Conservation (phyloP, 208 protist genomes). For the Acanthamoeba culbertsoni region DNA sequence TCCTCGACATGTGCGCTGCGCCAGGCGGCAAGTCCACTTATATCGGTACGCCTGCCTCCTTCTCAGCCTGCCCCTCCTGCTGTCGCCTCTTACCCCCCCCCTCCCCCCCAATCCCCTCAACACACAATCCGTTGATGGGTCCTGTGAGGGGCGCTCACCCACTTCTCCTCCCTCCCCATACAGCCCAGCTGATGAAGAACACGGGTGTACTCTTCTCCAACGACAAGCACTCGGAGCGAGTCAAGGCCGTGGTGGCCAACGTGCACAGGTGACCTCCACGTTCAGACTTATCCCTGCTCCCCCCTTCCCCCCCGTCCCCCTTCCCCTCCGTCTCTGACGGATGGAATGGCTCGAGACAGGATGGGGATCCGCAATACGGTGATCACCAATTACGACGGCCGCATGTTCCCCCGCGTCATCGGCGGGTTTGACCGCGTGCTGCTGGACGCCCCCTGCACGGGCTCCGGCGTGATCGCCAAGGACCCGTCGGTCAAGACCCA, state of each 20-base stretch:
- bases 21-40: constrained; percentile 75
- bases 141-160: constrained; percentile 97
- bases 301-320: not conserved
- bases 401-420: constrained; percentile 89
- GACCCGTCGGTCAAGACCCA: not conserved
- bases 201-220: constrained; percentile 98
- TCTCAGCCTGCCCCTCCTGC: constrained; percentile 73
- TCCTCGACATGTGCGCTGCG: constrained; percentile 70
- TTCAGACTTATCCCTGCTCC: not conserved
- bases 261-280: constrained; percentile 85
- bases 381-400: constrained; percentile 95
- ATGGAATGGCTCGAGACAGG: constrained; percentile 91
- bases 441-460: constrained; percentile 63
- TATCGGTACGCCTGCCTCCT: constrained; percentile 72
- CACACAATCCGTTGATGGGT: too few species aligned
- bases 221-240: constrained; percentile 94
- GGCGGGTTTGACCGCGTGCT: constrained; percentile 76
- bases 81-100: too few species aligned
- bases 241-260: constrained; percentile 96
- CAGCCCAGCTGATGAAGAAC: constrained; percentile 98
- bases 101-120: too few species aligned
- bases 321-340: not conserved
- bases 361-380: constrained; percentile 94
- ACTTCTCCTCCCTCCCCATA: too few species aligned
- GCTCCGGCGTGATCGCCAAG: not conserved